Evolutionary conservation across 148 eudicot species (phyloP).

Genomic region (Nepenthes gracilis): DNA sequence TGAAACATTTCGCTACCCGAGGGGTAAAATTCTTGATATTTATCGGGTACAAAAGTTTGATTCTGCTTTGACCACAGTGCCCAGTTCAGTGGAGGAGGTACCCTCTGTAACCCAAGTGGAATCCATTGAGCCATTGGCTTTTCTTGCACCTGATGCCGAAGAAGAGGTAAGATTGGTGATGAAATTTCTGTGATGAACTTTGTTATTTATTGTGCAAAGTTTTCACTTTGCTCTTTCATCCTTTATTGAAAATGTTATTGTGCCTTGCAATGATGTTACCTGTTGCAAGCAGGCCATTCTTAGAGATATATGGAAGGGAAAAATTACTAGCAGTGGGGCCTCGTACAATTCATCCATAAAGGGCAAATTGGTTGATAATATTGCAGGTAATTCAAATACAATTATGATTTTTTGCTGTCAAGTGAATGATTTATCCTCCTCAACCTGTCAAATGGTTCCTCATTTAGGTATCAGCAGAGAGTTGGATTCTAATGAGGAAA

Average conservation of each 20-base stretch:
- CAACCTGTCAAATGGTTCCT: slow-evolving; percentile 4
- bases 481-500: slow-evolving; percentile 21
- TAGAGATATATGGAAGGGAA: slow-evolving; percentile 77
- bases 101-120: slow-evolving; percentile 44
- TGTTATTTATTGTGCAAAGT: not conserved
- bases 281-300: slow-evolving; percentile 41
- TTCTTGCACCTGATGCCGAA: slow-evolving; percentile 61
- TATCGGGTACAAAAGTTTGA: slow-evolving; percentile 59
- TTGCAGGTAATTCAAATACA: slow-evolving; percentile 32
- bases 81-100: slow-evolving; percentile 48
- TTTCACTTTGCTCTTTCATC: not conserved
- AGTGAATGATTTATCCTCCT: slow-evolving; percentile 1
- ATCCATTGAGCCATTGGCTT: slow-evolving; percentile 65
- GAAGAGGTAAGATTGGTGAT: slow-evolving; percentile 55
- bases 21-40: slow-evolving; percentile 88
- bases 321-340: slow-evolving; percentile 50
- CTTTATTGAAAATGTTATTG: slow-evolving; percentile 1
- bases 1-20: slow-evolving; percentile 56
- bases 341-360: slow-evolving; percentile 41
- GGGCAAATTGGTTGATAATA: slow-evolving; percentile 35
- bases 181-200: not conserved
- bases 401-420: not conserved
- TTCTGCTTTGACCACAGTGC: slow-evolving; percentile 26
- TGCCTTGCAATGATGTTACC: slow-evolving; percentile 6
- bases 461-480: slow-evolving; percentile 27